Evolutionary conservation across 345 rosid genomes (phyloP).

Genomic region (Aegle marmelos): DNA sequence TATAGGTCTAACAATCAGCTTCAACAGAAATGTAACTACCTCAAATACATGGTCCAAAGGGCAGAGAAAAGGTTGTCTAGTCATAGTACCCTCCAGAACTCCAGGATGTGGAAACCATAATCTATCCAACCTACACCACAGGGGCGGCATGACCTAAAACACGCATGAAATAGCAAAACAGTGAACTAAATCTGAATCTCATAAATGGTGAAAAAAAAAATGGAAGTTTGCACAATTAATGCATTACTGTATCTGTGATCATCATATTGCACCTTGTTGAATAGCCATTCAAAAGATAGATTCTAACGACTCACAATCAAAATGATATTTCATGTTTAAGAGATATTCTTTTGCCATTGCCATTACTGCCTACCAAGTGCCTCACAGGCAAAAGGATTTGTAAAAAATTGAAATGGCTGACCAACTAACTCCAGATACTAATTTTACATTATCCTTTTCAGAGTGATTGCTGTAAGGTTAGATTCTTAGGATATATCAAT

Average conservation of each 20-base stretch:
- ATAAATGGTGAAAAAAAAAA: background rate
- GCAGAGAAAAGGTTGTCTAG: constrained; percentile 92
- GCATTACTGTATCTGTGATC: background rate
- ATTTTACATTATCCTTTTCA: background rate
- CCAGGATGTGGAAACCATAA: constrained; percentile 99
- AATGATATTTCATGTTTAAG: background rate
- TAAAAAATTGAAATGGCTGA: background rate
- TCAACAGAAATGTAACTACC: constrained; percentile 37
- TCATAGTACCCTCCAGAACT: constrained; percentile 77
- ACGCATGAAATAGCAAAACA: constrained; percentile 15
- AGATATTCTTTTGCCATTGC: background rate
- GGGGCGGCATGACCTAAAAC: constrained; percentile 89
- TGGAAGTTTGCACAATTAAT: background rate
- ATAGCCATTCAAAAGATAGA: background rate
- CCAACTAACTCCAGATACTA: background rate
- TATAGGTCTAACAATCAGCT: background rate
- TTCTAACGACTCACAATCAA: background rate
- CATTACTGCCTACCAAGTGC: background rate
- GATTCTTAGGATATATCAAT: background rate
- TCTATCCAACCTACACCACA: constrained; percentile 99
- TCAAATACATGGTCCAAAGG: constrained; percentile 98
- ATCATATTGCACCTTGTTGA: background rate
- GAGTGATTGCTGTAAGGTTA: background rate
- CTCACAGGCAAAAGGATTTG: background rate
- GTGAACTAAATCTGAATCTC: constrained; percentile 5